A percentile compares a stretch with the other conserved stretches of the same genome.
These are phyloP conservation scores for Aureoboletus auriporus DNA, from an alignment of 768 basidiomycete genomes.

Conservation along the genomic window DNA sequence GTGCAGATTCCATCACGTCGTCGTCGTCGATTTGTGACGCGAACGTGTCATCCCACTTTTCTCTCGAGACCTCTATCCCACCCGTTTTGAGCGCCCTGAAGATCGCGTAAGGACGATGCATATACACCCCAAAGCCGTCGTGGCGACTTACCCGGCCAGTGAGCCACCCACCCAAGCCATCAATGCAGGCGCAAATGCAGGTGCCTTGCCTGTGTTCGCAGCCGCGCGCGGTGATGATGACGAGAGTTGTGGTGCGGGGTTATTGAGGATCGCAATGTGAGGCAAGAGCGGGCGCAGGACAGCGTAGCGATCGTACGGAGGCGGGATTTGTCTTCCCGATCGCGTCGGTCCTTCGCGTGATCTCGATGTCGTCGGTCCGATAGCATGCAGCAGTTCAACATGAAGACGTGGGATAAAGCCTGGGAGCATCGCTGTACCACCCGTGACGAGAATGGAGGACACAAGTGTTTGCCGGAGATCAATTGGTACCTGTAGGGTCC, in stretches of 20 bases:
- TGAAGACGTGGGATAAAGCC: slow-evolving; percentile 92
- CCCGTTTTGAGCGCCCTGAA: slow-evolving; percentile 80
- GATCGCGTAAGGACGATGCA: background rate
- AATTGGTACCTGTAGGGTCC: slow-evolving; percentile 62
- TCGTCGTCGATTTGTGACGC: slow-evolving; percentile 39
- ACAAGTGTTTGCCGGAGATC: slow-evolving; percentile 85
- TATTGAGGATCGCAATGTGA: slow-evolving; percentile 81
- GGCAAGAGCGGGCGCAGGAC: slow-evolving; percentile 65
- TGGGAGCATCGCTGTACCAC: slow-evolving; percentile 89
- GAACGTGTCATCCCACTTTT: slow-evolving; percentile 81
- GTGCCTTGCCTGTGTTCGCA: slow-evolving; percentile 76
- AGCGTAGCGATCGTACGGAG: slow-evolving; percentile 71
- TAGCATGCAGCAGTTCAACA: slow-evolving; percentile 62
- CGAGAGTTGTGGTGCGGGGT: slow-evolving; percentile 59
- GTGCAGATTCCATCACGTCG: slow-evolving; percentile 24
- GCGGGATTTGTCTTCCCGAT: slow-evolving; percentile 38
- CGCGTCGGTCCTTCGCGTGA: slow-evolving; percentile 33
- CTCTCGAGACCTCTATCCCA: slow-evolving; percentile 75
- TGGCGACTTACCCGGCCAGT: slow-evolving; percentile 70
- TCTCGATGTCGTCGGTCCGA: slow-evolving; percentile 39
- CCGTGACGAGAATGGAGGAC: slow-evolving; percentile 79
- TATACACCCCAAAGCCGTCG: background rate
- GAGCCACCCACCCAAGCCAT: slow-evolving; percentile 94
- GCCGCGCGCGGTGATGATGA: slow-evolving; percentile 46
- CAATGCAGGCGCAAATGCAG: slow-evolving; percentile 77